Evolutionary conservation across 1,284 basidiomycete species (phyloP).

Genomic region (Ceratobasidium sp.): DNA sequence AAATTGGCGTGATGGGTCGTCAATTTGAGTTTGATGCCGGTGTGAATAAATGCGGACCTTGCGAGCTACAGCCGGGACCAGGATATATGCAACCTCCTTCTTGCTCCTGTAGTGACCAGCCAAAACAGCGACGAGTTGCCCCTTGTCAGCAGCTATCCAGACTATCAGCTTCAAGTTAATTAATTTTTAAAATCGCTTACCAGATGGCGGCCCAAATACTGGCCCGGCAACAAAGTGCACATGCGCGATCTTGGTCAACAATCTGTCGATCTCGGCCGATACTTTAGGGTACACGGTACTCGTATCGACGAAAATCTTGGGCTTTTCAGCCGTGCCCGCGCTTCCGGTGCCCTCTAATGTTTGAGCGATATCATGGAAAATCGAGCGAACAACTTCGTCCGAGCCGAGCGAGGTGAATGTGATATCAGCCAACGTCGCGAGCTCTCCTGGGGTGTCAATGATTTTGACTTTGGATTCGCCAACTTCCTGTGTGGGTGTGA

Average conservation of each 20-base stretch:
- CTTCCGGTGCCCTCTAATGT: slow-evolving; percentile 54
- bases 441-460: slow-evolving; percentile 61
- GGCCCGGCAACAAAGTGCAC: slow-evolving; percentile 78
- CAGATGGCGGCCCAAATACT: slow-evolving; percentile 67
- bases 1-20: no score
- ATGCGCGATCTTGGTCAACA: slow-evolving; percentile 67
- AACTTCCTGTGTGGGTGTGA: slow-evolving; percentile 51
- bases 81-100: slow-evolving; percentile 76
- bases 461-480: slow-evolving; percentile 60
- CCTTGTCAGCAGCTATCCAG: slow-evolving; percentile 66
- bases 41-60: slow-evolving; percentile 58
- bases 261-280: slow-evolving; percentile 76
- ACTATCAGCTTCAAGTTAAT: slow-evolving; percentile 48
- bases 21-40: background rate
- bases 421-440: slow-evolving; percentile 75
- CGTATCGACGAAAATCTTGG: slow-evolving; percentile 82
- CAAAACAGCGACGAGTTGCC: slow-evolving; percentile 76
- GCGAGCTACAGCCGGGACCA: slow-evolving; percentile 78
- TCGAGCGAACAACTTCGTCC: slow-evolving; percentile 74
- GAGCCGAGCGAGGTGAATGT: slow-evolving; percentile 78
- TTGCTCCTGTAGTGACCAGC: slow-evolving; percentile 85
- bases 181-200: slow-evolving; percentile 36
- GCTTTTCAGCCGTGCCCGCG: slow-evolving; percentile 46
- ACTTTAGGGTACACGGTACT: slow-evolving; percentile 79
- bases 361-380: slow-evolving; percentile 69